These are phyloP conservation scores for Ascochyta rabiei DNA, from an alignment of 2,329 filamentous ascomycete species.

Conservation along the genomic window DNA sequence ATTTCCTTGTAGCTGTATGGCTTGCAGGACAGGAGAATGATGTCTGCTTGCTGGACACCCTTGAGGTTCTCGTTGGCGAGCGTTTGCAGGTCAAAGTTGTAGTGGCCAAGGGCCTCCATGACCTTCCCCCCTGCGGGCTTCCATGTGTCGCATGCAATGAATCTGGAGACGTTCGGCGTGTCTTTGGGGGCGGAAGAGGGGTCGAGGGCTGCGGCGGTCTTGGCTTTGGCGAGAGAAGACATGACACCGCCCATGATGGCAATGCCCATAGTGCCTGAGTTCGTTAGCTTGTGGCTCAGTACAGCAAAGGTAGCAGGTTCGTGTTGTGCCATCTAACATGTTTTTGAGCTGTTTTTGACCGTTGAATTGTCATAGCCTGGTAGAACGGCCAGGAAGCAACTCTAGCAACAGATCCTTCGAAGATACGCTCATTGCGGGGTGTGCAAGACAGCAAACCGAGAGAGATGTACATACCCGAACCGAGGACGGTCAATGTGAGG, in stretches of 20 bases:
- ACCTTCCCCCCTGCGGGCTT: conserved; percentile 73
- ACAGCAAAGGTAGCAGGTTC: background rate
- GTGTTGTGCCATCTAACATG: no score
- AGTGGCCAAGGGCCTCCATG: conserved; percentile 67
- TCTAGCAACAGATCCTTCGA: background rate
- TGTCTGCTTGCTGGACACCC: conserved; percentile 70
- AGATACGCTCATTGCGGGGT: background rate
- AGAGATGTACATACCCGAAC: conserved; percentile 71
- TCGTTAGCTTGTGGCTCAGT: background rate
- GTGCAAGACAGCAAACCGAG: background rate
- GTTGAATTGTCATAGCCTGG: no score
- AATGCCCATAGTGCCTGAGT: conserved; percentile 78
- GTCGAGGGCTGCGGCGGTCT: conserved; percentile 45
- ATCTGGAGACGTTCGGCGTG: conserved; percentile 64
- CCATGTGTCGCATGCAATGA: conserved; percentile 80
- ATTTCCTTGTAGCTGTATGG: conserved; percentile 75
- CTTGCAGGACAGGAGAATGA: conserved; percentile 81
- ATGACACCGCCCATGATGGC: conserved; percentile 84
- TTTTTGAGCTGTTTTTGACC: no score
- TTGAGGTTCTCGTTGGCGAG: conserved; percentile 74
- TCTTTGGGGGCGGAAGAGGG: conserved; percentile 48
- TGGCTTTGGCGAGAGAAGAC: conserved; percentile 64
- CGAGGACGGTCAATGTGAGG: conserved; percentile 79
- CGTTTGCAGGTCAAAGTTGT: conserved; percentile 67
- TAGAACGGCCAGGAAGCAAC: no score